phyloP scores from a whole-genome alignment of 163 green algal species.

The Coccomyxa subellipsoidea region DNA sequence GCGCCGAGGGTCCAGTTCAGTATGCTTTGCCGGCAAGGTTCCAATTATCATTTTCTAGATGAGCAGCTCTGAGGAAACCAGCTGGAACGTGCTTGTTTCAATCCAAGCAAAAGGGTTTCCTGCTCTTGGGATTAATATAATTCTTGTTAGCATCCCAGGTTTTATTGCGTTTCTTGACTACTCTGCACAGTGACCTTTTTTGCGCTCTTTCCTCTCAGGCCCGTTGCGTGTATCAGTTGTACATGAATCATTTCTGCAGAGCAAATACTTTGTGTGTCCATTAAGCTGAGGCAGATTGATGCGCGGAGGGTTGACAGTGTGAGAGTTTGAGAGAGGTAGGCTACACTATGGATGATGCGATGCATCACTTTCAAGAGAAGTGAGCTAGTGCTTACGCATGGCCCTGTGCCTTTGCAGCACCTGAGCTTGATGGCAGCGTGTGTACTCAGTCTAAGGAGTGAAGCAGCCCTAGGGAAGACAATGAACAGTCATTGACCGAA shows the following conservation, averaged over 20 bases:
- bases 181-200: no score
- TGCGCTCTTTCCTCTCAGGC: neutral
- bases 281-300: neutral
- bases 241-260: neutral
- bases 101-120: no score
- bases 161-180: no score
- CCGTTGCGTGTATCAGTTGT: neutral
- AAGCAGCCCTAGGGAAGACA: neutral
- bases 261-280: neutral
- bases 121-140: no score
- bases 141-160: no score
- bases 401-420: neutral
- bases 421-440: no score
- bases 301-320: neutral
- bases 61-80: no score
- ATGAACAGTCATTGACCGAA: neutral
- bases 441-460: neutral
- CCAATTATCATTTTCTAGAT: no score
- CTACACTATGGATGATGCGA: neutral
- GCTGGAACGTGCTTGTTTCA: no score
- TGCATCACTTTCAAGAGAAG: neutral
- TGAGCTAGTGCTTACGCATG: neutral
- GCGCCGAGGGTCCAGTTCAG: no score
- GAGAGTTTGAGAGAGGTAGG: neutral
- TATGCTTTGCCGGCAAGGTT: no score